phyloP scores from a whole-genome alignment of 768 basidiomycete species.

The Mycena amicta region DNA sequence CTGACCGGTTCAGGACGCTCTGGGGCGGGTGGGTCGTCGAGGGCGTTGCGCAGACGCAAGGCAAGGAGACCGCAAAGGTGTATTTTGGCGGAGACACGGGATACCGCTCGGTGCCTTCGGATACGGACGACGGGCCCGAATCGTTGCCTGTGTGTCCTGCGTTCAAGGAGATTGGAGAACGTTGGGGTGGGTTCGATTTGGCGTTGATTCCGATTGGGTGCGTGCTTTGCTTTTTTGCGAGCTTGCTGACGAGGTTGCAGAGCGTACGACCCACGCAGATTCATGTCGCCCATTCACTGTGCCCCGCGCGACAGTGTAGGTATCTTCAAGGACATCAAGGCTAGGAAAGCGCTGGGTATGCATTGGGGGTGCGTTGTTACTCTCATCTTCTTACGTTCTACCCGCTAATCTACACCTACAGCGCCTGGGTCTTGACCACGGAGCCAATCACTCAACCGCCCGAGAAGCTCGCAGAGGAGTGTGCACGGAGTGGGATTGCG shows the following conservation, averaged over 20 bases:
- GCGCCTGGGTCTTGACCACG: conserved; percentile 55
- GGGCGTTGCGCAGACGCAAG: conserved; percentile 35
- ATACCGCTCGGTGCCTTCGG: conserved; percentile 49
- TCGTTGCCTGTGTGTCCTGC: conserved; percentile 66
- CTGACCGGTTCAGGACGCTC: conserved; percentile 58
- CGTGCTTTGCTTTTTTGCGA: conserved; percentile 10
- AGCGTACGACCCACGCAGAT: conserved; percentile 57
- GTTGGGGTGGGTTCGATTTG: conserved; percentile 65
- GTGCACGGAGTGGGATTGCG: conserved; percentile 52
- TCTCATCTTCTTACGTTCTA: not conserved
- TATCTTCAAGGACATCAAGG: conserved; percentile 64
- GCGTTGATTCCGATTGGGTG: conserved; percentile 74
- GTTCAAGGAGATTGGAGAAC: conserved; percentile 70
- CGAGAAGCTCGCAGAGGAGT: conserved; percentile 51
- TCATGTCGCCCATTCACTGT: conserved; percentile 64
- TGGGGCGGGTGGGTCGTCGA: conserved; percentile 72
- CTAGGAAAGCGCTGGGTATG: conserved; percentile 65
- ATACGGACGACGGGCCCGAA: conserved; percentile 45
- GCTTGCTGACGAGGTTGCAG: conserved; percentile 39
- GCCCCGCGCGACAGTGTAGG: conserved; percentile 69
- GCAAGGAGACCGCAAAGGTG: conserved; percentile 37
- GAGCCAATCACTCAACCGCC: conserved; percentile 68
- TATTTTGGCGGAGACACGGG: conserved; percentile 77
- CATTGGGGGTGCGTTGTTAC: conserved; percentile 60
- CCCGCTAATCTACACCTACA: conserved; percentile 19